These are phyloP conservation scores for Fusarium nurragi DNA, from an alignment of 2,329 filamentous ascomycete species.

Conservation along the genomic window DNA sequence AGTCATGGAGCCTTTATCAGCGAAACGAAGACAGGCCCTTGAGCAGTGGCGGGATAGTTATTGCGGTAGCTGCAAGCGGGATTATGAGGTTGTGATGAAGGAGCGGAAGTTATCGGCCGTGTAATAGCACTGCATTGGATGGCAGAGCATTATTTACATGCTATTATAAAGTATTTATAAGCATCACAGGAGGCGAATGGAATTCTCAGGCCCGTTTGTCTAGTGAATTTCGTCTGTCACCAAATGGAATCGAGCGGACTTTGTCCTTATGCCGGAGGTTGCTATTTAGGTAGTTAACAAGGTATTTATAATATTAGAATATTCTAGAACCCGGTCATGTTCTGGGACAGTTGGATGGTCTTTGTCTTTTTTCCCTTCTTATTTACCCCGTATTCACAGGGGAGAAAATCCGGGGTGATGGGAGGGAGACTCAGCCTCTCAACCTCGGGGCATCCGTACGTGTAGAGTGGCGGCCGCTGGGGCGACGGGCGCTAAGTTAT, in stretches of 20 bases:
- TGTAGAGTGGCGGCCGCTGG: neutral
- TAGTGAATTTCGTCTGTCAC: slow-evolving; percentile 12
- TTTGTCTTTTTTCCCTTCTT: neutral
- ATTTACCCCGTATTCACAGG: neutral
- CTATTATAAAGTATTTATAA: neutral
- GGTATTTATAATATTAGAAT: neutral
- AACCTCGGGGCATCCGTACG: too few relatives aligned
- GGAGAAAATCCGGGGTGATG: neutral
- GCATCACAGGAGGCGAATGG: slow-evolving; percentile 13
- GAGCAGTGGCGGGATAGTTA: slow-evolving; percentile 62
- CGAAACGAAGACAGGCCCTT: slow-evolving; percentile 51
- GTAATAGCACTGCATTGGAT: neutral
- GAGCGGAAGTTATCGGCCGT: slow-evolving; percentile 44
- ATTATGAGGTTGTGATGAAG: slow-evolving; percentile 50
- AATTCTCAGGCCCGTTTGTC: slow-evolving; percentile 5
- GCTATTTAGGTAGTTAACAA: too few relatives aligned
- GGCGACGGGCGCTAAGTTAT: slow-evolving; percentile 17
- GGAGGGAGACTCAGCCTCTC: neutral
- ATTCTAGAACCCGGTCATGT: slow-evolving; percentile 21
- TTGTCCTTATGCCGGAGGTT: neutral
- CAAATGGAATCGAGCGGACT: neutral
- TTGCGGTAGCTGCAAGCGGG: slow-evolving; percentile 64
- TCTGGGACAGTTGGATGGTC: too few relatives aligned
- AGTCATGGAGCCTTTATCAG: slow-evolving; percentile 44
- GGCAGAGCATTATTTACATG: neutral